Evolutionary conservation across 169 alveolate genomes (phyloP), one percentile per base, ranked within the genome.

Genomic region (Perkinsus chesapeaki): DNA sequence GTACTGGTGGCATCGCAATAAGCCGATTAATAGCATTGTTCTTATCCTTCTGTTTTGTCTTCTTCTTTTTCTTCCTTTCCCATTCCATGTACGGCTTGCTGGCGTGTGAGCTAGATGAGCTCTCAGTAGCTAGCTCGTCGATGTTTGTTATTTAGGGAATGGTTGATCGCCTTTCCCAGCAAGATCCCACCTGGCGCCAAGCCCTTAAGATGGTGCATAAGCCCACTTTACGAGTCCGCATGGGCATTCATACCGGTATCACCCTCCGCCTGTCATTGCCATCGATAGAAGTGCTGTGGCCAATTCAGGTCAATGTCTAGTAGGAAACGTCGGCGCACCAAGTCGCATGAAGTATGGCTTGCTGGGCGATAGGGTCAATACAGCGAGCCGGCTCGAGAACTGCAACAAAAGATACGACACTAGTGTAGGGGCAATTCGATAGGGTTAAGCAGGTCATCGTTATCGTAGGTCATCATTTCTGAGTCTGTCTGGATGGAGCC

Each of bases 331-430:
- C 34, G 95, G 95, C 19, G 82, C 94, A 39, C 91, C 47, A 0
- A 92, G 93, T 47, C 92, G 95, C 48, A 94, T 92, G 94, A 94
- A 94, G 72, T 94, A 94, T 31, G 95, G 95, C 20, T 72, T 94
- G 39, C 72, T 94, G 91, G 95, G 95, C 38, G 95, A 94, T 39
- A 94, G 94, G 34, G 95, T 94, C 37, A 94, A 94, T 27, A 91
- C 93, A 39, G 95, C 95, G 1, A 94, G 95, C 39, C 60, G 95
- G 60, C 91, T 94, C 60, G 95, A 94, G 36, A 82, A 94, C 34
- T 39, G 92, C 91, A 90, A 91, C 31, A 94, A 92, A 34, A 73
- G 95, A 9, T 94, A 94, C 31, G 82, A 34, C 12, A 60, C 82
- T 60, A 7, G 82, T 60, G 82, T 60, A 16, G n/a, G n/a, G n/a